A percentile compares a stretch with the other conserved stretches of the same genome.
These are phyloP conservation scores for Lasiosphaeria ovina DNA, from an alignment of 495 filamentous ascomycete genomes.

Conservation along the genomic window DNA sequence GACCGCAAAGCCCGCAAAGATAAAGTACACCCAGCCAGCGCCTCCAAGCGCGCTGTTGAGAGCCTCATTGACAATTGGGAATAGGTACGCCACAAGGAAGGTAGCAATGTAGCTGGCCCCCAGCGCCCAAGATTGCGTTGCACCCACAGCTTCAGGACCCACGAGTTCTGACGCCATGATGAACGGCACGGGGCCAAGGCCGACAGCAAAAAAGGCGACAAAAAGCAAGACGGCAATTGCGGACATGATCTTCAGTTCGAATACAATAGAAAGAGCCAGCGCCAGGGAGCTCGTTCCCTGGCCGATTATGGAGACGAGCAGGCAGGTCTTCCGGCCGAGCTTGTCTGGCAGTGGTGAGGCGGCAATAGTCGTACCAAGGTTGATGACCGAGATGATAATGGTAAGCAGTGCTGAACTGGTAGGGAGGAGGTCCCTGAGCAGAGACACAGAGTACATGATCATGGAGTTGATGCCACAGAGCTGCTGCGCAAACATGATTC, in stretches of 20 bases:
- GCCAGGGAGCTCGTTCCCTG: conserved; percentile 75
- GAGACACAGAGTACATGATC: conserved; percentile 94
- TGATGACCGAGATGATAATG: conserved; percentile 80
- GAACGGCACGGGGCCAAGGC: conserved; percentile 90
- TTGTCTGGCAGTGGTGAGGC: conserved; percentile 84
- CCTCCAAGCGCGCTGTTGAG: conserved; percentile 59
- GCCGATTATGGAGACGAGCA: conserved; percentile 75
- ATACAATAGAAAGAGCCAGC: conserved; percentile 72
- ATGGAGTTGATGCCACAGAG: conserved; percentile 93
- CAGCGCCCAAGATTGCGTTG: conserved; percentile 79
- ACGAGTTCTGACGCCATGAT: conserved; percentile 89
- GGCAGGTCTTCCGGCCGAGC: conserved; percentile 78
- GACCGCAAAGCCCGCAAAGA: conserved; percentile 73
- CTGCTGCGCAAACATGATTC: conserved; percentile 91
- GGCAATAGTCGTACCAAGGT: conserved; percentile 74
- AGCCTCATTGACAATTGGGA: conserved; percentile 76
- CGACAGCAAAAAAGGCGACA: conserved; percentile 85
- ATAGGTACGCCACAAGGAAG: conserved; percentile 88
- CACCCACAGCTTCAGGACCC: conserved; percentile 81
- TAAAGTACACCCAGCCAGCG: conserved; percentile 79
- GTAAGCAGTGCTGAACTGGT: conserved; percentile 75
- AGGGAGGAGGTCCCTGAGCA: conserved; percentile 73
- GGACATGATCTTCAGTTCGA: conserved; percentile 65
- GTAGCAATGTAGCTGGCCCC: conserved; percentile 89
- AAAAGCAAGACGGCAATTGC: conserved; percentile 80